Evolutionary conservation across 2,329 filamentous ascomycete genomes (phyloP), one percentile per base, ranked within the genome.

Genomic region (Phialophora macrospora): DNA sequence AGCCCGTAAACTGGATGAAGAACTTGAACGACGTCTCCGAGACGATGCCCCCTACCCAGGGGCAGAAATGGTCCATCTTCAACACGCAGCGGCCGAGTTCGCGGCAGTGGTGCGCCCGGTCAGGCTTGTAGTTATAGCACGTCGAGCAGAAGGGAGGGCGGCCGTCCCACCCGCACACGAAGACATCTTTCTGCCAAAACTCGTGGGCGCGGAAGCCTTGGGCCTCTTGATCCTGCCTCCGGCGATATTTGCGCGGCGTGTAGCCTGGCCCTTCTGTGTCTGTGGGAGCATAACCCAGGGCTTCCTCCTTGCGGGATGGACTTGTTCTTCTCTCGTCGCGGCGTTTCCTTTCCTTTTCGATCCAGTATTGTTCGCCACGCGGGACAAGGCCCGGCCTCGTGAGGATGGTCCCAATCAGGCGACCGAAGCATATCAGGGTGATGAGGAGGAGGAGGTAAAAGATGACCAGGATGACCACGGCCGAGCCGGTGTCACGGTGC

Each of bases 31-130:
- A 82, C 1, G 87, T 93, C 76, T 97, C 93, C 0, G 88, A 90
- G 9, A 99, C 88, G 70, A 97, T 91, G 24, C 94, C 95, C 3
- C 94, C 94, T n/a, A 96, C 93, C 87, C 88, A 98, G 0, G 94
- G 95, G 74, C 95, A 99, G 73, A 93, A 95, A 75, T 98, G 94
- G 69, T 98, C 94, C 90, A 97, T 95, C 73, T 95, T 95, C 48
- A 85, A 81, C 24, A 96, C 90, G 74, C 94, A 98, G 51, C 92
- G 85, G 57, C 87, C 87, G 12, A 95, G 81, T 74, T 96, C 91
- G 60, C 88, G 88, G 74, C 90, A 96, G 77, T 98, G 94, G 75
- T 97, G 93, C 2, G 90, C 86, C 3, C 94, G 85, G 74, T 97
- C 94, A 0, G 90, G 88, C 77, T 97, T 98, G 87, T 91, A 97